Conservation (phyloP, 805 yeast species). For the Yarrowia divulgata region DNA sequence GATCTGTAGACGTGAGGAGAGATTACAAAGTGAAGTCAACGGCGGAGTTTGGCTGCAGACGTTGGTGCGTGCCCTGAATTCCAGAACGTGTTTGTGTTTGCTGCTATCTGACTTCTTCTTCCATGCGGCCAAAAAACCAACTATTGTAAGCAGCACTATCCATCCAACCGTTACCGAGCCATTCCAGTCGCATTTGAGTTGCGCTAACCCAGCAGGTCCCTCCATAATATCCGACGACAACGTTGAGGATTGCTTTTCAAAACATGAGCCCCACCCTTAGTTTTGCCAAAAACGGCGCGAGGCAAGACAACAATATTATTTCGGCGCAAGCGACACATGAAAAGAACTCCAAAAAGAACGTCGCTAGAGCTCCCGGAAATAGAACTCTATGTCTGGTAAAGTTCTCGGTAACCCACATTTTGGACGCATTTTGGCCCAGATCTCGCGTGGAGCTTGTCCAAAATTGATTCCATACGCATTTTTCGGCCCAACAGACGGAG, state of each 20-base stretch:
- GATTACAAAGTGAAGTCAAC: background rate
- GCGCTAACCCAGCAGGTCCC: background rate
- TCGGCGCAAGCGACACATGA: no score
- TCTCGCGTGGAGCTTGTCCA: background rate
- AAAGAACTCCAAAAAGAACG: background rate
- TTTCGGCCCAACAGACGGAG: background rate
- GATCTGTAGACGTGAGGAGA: background rate
- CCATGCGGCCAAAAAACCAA: background rate
- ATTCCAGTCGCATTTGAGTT: background rate
- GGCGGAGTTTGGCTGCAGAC: background rate
- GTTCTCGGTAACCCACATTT: constrained; percentile 29
- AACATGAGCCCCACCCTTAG: background rate
- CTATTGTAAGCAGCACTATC: background rate
- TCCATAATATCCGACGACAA: background rate
- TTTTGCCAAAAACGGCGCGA: no score
- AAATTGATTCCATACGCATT: background rate
- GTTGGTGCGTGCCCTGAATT: no score
- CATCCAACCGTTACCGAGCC: no score
- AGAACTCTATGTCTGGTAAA: background rate
- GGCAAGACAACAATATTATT: no score
- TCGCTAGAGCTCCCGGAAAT: background rate
- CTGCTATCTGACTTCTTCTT: background rate
- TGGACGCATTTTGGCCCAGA: background rate
- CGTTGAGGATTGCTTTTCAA: background rate
- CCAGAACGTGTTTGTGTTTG: no score